Conservation (phyloP, 768 basidiomycete genomes). For the Lentinula sp. region DNA sequence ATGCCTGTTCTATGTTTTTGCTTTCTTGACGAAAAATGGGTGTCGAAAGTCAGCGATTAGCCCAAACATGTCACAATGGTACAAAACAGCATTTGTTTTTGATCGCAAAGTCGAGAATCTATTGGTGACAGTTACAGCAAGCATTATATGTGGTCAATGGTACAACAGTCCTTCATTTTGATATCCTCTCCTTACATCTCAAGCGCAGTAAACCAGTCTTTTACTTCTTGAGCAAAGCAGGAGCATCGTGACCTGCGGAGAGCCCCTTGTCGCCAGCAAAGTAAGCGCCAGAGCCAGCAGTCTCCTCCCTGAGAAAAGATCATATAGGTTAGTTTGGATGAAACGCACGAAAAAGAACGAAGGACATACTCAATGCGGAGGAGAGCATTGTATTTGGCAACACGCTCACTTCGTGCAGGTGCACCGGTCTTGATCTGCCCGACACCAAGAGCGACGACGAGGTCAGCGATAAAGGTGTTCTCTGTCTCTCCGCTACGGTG, state of each 20-base stretch:
- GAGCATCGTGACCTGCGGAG: slow-evolving; percentile 68
- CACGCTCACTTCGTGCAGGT: slow-evolving; percentile 92
- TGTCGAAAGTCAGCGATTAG: no score
- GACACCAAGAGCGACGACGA: slow-evolving; percentile 85
- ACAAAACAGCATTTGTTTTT: no score
- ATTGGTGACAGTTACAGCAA: not conserved
- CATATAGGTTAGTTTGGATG: slow-evolving; percentile 3
- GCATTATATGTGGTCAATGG: not conserved
- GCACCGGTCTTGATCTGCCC: slow-evolving; percentile 99
- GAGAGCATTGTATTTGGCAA: slow-evolving; percentile 89
- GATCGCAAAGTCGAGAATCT: not conserved
- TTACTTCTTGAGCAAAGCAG: slow-evolving; percentile 68
- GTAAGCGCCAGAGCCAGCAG: slow-evolving; percentile 51
- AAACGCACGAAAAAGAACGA: not conserved
- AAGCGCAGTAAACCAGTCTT: not conserved
- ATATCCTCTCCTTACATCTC: not conserved
- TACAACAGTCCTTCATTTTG: not conserved
- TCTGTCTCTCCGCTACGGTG: slow-evolving; percentile 99
- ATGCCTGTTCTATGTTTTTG: no score
- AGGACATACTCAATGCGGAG: slow-evolving; percentile 83
- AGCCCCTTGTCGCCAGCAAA: slow-evolving; percentile 80
- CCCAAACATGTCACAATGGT: no score
- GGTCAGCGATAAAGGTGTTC: slow-evolving; percentile 94
- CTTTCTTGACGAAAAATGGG: no score
- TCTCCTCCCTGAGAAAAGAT: slow-evolving; percentile 59